Percentiles rank a stretch among this genome's conserved stretches.
Evolutionary conservation across 2,329 filamentous ascomycete genomes (phyloP).

Genomic region (Fragosphaeria purpurea): DNA sequence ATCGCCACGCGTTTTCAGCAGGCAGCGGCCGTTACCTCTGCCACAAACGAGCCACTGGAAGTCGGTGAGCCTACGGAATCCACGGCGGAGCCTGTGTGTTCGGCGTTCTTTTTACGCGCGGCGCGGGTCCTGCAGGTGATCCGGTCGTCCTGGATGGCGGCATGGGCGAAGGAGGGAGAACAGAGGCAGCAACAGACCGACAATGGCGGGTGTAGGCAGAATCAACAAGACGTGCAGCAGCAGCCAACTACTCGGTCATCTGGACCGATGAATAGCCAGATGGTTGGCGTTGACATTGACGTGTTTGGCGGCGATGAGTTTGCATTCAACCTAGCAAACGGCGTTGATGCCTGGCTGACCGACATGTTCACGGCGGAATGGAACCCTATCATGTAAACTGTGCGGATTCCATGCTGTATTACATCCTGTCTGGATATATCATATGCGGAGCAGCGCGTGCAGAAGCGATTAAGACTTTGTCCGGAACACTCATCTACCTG

Average conservation of each 20-base stretch:
- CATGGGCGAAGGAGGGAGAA: background rate
- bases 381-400: background rate
- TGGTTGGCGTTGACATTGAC: background rate
- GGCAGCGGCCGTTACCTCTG: background rate
- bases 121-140: background rate
- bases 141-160: background rate
- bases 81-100: too few species aligned
- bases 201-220: background rate
- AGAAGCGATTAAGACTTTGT: too few species aligned
- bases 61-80: too few species aligned
- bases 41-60: too few species aligned
- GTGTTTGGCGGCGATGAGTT: background rate
- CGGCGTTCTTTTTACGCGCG: background rate
- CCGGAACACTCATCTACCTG: background rate
- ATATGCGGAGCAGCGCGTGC: too few species aligned
- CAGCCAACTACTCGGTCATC: background rate
- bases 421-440: too few species aligned
- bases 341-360: background rate
- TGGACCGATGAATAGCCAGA: background rate
- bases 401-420: background rate
- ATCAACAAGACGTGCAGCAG: too few species aligned
- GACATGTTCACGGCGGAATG: slow-evolving; percentile 2
- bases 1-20: background rate
- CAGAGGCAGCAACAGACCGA: background rate
- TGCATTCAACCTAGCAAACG: background rate